Conservation (phyloP, 345 rosid species). For the Gossypioides kirkii region DNA sequence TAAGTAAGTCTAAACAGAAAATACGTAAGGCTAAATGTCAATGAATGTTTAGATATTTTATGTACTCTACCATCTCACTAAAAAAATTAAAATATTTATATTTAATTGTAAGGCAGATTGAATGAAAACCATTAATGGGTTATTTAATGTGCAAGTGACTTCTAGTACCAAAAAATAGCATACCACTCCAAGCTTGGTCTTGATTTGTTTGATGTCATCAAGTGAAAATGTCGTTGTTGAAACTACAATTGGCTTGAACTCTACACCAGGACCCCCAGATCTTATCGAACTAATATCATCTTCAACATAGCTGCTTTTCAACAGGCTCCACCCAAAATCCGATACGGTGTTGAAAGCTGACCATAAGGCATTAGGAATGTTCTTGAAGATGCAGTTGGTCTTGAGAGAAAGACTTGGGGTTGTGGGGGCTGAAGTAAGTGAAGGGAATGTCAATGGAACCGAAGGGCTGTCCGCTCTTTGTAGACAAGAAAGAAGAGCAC, state of each 20-base stretch:
- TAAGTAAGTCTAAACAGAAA: not conserved
- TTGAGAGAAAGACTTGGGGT: not conserved
- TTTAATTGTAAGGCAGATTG: not conserved
- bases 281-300: constrained; percentile 35
- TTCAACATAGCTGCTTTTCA: constrained; percentile 34
- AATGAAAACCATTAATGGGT: not conserved
- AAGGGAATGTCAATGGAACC: constrained; percentile 39
- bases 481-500: constrained; percentile 50
- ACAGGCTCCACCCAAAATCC: constrained; percentile 37
- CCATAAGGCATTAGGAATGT: not conserved
- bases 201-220: constrained; percentile 33
- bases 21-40: too few species aligned
- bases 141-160: not conserved
- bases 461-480: constrained; percentile 46
- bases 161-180: not conserved
- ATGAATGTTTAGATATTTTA: too few species aligned
- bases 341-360: constrained; percentile 23
- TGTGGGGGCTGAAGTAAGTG: constrained; percentile 10
- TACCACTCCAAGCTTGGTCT: constrained; percentile 35
- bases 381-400: not conserved
- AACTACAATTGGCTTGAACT: constrained; percentile 27
- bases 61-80: too few species aligned
- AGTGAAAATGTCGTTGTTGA: constrained; percentile 33
- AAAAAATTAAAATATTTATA: too few species aligned
- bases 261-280: constrained; percentile 29